Evolutionary conservation across 345 rosid species (phyloP).

Genomic region (Limnanthes douglasii): DNA sequence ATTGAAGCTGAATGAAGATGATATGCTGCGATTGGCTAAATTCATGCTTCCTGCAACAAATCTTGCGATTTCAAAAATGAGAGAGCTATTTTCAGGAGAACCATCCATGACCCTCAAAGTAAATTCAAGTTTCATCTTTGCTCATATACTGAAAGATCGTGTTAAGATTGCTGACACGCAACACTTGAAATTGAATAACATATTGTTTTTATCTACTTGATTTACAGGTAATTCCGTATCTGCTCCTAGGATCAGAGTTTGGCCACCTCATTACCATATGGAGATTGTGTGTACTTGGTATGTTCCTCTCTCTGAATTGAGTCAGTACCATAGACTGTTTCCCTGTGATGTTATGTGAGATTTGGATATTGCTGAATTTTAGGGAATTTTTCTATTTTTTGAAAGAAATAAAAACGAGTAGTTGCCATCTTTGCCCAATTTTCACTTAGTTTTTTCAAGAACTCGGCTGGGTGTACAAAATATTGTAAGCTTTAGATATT

Average conservation of each 20-base stretch:
- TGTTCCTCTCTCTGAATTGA: too few species aligned
- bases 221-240: constrained; percentile 63
- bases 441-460: too few species aligned
- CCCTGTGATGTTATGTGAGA: too few species aligned
- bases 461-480: too few species aligned
- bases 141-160: not conserved
- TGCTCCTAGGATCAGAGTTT: constrained; percentile 78
- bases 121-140: constrained; percentile 4
- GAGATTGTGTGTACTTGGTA: constrained; percentile 71
- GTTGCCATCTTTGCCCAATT: too few species aligned
- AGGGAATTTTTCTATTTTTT: too few species aligned
- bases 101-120: constrained; percentile 92
- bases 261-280: constrained; percentile 68
- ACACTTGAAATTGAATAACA: constrained; percentile 1
- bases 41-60: constrained; percentile 62
- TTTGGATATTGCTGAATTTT: too few species aligned
- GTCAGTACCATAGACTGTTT: too few species aligned
- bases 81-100: constrained; percentile 85
- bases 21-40: constrained; percentile 43
- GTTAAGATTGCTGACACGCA: not conserved
- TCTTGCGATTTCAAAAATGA: constrained; percentile 47
- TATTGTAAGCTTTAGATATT: too few species aligned
- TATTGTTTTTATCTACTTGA: constrained; percentile 6
- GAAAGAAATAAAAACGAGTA: too few species aligned
- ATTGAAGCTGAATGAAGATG: constrained; percentile 54